phyloP scores from a whole-genome alignment of 2,329 filamentous ascomycete genomes.

The Parastagonospora nodorum region DNA sequence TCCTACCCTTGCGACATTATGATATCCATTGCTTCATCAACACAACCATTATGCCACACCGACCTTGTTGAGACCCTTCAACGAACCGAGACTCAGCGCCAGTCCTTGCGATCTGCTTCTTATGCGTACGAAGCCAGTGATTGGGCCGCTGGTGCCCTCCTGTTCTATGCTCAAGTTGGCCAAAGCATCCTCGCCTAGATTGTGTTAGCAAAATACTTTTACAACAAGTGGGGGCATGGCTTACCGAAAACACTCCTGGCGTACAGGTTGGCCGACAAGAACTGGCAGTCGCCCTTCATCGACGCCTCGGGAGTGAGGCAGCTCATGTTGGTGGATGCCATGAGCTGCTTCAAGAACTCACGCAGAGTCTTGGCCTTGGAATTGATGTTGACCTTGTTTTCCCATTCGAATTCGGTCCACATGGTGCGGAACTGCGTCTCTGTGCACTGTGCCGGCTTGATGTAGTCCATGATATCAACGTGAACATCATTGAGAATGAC shows the following conservation, averaged over 20 bases:
- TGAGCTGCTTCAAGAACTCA: constrained; percentile 90
- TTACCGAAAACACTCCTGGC: constrained; percentile 97
- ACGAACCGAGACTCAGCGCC: constrained; percentile 86
- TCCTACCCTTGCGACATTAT: background rate
- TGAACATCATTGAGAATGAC: constrained; percentile 98
- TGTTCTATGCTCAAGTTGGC: constrained; percentile 98
- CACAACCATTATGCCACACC: constrained; percentile 27
- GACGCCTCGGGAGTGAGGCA: constrained; percentile 96
- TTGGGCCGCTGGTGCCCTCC: constrained; percentile 90
- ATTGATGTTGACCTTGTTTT: constrained; percentile 99
- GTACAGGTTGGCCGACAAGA: constrained; percentile 95
- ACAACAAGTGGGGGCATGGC: constrained; percentile 47
- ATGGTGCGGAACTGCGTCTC: constrained; percentile 99
- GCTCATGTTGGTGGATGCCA: constrained; percentile 99
- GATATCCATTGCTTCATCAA: background rate
- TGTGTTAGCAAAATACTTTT: constrained; percentile 7
- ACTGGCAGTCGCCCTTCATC: constrained; percentile 96
- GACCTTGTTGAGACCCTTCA: constrained; percentile 81
- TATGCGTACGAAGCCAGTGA: constrained; percentile 97
- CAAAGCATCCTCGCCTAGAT: constrained; percentile 90
- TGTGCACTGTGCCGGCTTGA: constrained; percentile 93
- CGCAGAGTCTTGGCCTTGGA: constrained; percentile 91
- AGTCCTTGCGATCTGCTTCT: constrained; percentile 94
- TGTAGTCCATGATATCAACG: constrained; percentile 99
- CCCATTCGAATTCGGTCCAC: constrained; percentile 99